These are phyloP conservation scores for Lathyrus tuberosus DNA, from an alignment of 306 rosid species.

Conservation along the genomic window DNA sequence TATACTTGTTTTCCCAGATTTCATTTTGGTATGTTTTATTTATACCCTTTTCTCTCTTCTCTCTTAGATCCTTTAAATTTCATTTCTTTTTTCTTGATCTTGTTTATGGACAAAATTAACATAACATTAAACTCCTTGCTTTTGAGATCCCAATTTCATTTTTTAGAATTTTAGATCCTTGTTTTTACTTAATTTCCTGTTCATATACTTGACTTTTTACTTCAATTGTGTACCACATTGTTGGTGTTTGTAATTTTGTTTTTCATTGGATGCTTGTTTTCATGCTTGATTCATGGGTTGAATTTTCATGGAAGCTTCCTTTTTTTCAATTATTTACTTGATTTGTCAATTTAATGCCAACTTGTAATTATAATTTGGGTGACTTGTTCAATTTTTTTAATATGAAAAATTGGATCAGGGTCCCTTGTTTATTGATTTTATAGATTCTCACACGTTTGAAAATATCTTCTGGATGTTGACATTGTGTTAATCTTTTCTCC, in stretches of 20 bases:
- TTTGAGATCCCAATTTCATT: conserved; percentile 41
- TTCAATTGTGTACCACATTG: neutral
- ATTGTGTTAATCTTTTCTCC: neutral
- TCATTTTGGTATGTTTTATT: conserved; percentile 19
- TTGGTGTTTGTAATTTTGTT: conserved; percentile 1
- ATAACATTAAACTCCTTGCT: neutral
- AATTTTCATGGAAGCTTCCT: conserved; percentile 33
- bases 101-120: conserved; percentile 18
- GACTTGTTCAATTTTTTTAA: conserved; percentile 30
- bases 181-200: neutral
- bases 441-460: conserved; percentile 38
- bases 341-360: conserved; percentile 37
- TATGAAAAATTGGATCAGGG: conserved; percentile 33
- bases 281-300: conserved; percentile 43
- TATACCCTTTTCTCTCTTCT: neutral
- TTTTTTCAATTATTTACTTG: neutral
- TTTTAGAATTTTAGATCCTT: conserved; percentile 26
- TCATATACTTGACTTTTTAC: conserved; percentile 27
- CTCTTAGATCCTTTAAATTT: conserved; percentile 36
- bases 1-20: conserved; percentile 31
- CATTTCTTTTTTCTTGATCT: conserved; percentile 10
- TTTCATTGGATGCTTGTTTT: conserved; percentile 37
- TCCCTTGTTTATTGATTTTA: conserved; percentile 27
- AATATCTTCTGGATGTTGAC: conserved; percentile 39
- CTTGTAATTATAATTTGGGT: conserved; percentile 28